phyloP scores from a whole-genome alignment of 352 stramenopile species.

The Pythium scleroteichum region DNA sequence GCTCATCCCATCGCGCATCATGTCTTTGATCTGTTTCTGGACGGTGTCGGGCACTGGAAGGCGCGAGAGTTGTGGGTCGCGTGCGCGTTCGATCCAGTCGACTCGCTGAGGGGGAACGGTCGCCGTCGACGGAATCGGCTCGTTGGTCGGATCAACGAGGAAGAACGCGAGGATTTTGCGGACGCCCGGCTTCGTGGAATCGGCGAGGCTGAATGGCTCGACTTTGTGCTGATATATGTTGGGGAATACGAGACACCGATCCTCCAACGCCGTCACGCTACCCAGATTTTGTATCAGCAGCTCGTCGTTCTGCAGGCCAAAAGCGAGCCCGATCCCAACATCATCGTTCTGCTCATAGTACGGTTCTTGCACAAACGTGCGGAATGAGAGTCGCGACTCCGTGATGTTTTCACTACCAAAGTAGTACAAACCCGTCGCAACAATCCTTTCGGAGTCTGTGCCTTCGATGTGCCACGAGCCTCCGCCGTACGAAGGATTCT shows the following conservation, averaged over 20 bases:
- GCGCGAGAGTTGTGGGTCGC: neutral
- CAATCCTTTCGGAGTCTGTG: conserved; percentile 22
- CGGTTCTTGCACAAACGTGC: conserved; percentile 16
- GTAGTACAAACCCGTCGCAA: conserved; percentile 36
- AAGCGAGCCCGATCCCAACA: conserved; percentile 7
- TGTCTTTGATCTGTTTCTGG: neutral
- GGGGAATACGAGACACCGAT: conserved; percentile 32
- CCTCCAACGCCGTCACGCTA: conserved; percentile 14
- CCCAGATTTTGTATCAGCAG: conserved; percentile 25
- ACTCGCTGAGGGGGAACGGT: conserved; percentile 35
- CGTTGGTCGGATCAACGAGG: neutral
- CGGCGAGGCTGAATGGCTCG: conserved; percentile 30
- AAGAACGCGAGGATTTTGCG: conserved; percentile 39
- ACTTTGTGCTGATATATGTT: conserved; percentile 35
- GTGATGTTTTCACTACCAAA: conserved; percentile 36
- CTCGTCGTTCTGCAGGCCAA: conserved; percentile 10
- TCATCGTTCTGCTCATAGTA: conserved; percentile 22
- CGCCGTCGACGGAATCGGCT: conserved; percentile 26
- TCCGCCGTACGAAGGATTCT: conserved; percentile 28
- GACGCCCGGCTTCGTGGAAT: conserved; percentile 22
- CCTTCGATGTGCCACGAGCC: conserved; percentile 25
- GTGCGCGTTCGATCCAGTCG: conserved; percentile 15
- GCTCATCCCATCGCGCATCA: conserved; percentile 13
- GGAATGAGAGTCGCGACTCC: conserved; percentile 29
- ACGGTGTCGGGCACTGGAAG: conserved; percentile 2